Conservation (phyloP, 2,329 filamentous ascomycete genomes). For the Arachnomyces sp. region DNA sequence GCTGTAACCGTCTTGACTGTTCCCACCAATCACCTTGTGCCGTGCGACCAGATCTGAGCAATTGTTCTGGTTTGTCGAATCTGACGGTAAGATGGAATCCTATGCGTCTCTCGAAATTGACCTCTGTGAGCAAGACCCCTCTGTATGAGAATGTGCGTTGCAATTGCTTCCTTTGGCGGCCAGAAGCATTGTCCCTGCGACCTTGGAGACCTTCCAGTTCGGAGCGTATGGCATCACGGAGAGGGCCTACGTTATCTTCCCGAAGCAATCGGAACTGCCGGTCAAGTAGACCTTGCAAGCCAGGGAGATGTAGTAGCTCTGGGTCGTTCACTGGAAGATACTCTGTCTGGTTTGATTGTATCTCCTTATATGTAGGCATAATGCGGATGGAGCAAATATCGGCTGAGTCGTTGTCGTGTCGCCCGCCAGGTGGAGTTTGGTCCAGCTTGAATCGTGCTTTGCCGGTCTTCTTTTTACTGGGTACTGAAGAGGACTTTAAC, state of each 20-base stretch:
- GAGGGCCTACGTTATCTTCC: slow-evolving; percentile 48
- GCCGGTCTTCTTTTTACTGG: not conserved
- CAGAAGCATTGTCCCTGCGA: not conserved
- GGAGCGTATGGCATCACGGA: slow-evolving; percentile 41
- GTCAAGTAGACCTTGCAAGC: slow-evolving; percentile 44
- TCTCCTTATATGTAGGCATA: slow-evolving; percentile 43
- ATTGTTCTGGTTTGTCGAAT: slow-evolving; percentile 38
- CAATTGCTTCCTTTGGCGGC: not conserved
- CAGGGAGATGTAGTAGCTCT: slow-evolving; percentile 32
- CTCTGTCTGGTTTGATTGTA: slow-evolving; percentile 19
- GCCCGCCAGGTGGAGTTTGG: slow-evolving; percentile 16
- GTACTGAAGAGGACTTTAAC: not conserved
- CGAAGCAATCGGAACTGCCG: slow-evolving; percentile 49
- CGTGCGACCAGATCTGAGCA: slow-evolving; percentile 14
- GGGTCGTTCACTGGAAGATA: slow-evolving; percentile 26
- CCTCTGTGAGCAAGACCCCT: slow-evolving; percentile 21
- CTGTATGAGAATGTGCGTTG: slow-evolving; percentile 29
- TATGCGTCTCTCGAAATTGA: slow-evolving; percentile 29
- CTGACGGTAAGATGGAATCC: slow-evolving; percentile 40
- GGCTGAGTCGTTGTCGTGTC: slow-evolving; percentile 45
- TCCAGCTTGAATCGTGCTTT: slow-evolving; percentile 1
- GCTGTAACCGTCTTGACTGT: slow-evolving; percentile 40
- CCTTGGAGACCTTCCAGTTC: slow-evolving; percentile 25
- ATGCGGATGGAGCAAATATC: slow-evolving; percentile 42
- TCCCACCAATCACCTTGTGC: slow-evolving; percentile 45